Base-by-base conservation (phyloP, 208 protist species). In the Leishmania major region DNA sequence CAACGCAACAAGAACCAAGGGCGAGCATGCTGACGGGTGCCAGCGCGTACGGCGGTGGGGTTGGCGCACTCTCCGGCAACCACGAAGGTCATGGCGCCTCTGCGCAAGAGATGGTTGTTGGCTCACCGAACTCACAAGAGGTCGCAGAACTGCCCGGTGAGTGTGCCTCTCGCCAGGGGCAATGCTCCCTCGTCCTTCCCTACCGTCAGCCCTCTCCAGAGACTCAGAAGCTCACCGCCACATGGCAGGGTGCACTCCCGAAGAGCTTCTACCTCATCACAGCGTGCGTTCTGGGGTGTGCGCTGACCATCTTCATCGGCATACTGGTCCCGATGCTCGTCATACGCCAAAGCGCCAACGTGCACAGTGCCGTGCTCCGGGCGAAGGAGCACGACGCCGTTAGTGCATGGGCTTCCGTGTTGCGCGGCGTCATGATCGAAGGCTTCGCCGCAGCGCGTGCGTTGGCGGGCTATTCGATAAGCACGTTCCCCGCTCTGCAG, bases 381-480 rank as follows among this genome's bases (percentile, higher is more conserved):
- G 55, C 40, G 19, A 53, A 55, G 25, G 82, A 89, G 70, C 55
- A 89, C 22, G 70, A 37, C 6, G 78, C 82, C 45, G 75, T 75
- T 0, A 81, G 85, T 17, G 40, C 72, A 4, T 91, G 80, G 88
- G 77, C 80, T 6, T 77, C 75, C 19, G 35, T 81, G 47, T 87
- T 94, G 76, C 86, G 87, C 3, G 79, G n/a, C 19, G 64, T 45
- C 72, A 77, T 93, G 49, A 84, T 91, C 55, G 90, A 89, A 66
- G 83, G 83, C 75, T 69, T 91, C 40, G 81, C 83, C 1, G 47
- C 80, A 1, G 60, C 86, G 7, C 77, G 85, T 43, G 78, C 71
- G n/a, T n/a, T 95, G 78, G 85, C 89, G 69, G 90, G 90, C 37
- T 88, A 92, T 80, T 83, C 93, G 8, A 62, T 89, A 4, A 90